Evolutionary conservation across 306 rosid genomes (phyloP), one percentile per base, ranked within the genome.

Genomic region (Fragaria iinumae): DNA sequence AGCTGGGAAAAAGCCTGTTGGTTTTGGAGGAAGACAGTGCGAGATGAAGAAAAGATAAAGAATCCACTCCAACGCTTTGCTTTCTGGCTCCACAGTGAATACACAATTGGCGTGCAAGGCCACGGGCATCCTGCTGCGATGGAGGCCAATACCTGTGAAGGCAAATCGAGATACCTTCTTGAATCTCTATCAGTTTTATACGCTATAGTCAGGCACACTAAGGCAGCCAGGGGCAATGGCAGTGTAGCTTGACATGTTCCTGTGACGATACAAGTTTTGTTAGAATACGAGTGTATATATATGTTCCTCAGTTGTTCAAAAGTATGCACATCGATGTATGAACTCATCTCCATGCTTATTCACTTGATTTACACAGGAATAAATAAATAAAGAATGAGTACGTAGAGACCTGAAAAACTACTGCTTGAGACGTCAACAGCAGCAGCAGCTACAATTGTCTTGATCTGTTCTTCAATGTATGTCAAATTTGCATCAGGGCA

Each of bases 101-200:
- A 94, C 76, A 95, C 96, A 62, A 95, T 92, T 56, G 98, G 97
- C 97, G 90, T 92, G 86, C 97, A 92, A 77, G 98, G 98, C 97
- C 98, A 95, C 3, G 97, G 96, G 83, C 92, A 92, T 68, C 97
- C 92, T 18, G 97, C 97, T 32, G 98, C 95, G 29, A 95, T 84
- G 77, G 86, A 81, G 84, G 91, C 97, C 83, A 95, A 81, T 43
- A 93, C 90, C 39, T 87, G 96, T 67, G 90, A 91, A 55, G 90
- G 95, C 87, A 95, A 85, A 83, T 84, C 84, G 45, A 95, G 98
- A 77, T 89, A 89, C 53, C 90, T 90, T 70, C 89, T 89, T 0
- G 95, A 87, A 75, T 87, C 84, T 86, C 87, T 86, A 79, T 93
- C 96, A 36, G 87, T 86, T 90, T 90, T 95, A 86, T 87, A 95